Base-by-base conservation (phyloP, 805 yeast genomes). In the Myxozyma vanderwaltii region DNA sequence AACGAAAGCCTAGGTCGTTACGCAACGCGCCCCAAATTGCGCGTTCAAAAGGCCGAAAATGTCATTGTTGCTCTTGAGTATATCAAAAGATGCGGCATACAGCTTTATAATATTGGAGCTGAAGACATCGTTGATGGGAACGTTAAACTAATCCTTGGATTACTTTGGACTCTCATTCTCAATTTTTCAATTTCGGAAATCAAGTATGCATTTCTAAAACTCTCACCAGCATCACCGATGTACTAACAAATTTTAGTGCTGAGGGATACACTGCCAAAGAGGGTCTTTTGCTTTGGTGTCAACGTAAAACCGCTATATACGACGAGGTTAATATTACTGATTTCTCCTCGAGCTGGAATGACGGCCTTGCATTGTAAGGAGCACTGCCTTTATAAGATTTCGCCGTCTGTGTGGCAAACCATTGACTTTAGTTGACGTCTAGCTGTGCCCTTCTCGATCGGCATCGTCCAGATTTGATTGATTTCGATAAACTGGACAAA, bases 101-200 rank as follows among this genome's bases (percentile, higher is more conserved):
- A 67, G 53, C 63, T 75, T 33, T 67, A 72, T 58, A 71, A 73
- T 58, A 73, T 75, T 35, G 78, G 78, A 2, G 76, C 97, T 15
- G 97, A 91, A 72, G 97, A 91, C 73, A 89, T 91, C 54, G 86
- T 89, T 63, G 97, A 91, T 70, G 97, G 97, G 68, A 91, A 88
- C 68, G 95, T 90, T 71, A 96, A 91, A 74, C 81, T 91, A 72
- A 88, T 91, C 59, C 76, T 92, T 65, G 98, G 98, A 56, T 79
- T 91, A 65, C 86, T 91, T 67, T 91, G 98, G 98, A 72, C 74
- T 41, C 62, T 75, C 35, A 75, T 75, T 62, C 58, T 75, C 31
- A 58, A 73, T 19, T 75, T 74, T 60, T 70, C 78, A n/a, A 70
- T 75, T 35, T 71, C 74, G 6, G 76, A 73, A 29, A 75, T 75